These are phyloP conservation scores for Suhomyces panamericanus DNA, from an alignment of 1,139 yeast species.

Conservation along the genomic window DNA sequence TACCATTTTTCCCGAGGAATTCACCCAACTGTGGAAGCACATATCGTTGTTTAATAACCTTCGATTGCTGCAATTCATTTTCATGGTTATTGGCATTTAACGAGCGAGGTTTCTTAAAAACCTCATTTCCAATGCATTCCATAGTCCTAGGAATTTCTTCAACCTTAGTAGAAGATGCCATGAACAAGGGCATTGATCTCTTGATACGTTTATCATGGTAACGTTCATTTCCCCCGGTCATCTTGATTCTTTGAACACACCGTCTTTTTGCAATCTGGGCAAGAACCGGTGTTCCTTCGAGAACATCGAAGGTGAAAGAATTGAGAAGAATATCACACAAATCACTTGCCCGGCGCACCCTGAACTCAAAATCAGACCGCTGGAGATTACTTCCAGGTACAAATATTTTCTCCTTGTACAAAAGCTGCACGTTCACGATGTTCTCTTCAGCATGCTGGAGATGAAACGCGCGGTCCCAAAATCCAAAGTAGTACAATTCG, in stretches of 20 bases:
- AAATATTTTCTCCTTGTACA: background rate
- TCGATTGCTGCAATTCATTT: no score
- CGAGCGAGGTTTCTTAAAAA: no score
- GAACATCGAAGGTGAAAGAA: background rate
- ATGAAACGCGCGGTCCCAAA: slow-evolving; percentile 24
- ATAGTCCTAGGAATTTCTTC: no score
- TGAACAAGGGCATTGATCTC: no score
- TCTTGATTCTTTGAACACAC: background rate
- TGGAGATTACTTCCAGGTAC: slow-evolving; percentile 2
- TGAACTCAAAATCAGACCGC: background rate
- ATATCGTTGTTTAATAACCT: no score
- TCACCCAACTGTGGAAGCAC: no score
- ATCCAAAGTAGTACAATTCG: slow-evolving; percentile 32
- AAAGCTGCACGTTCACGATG: background rate
- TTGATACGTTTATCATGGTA: background rate
- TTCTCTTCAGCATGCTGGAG: background rate
- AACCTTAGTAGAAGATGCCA: no score
- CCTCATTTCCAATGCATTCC: no score
- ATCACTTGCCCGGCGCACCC: background rate
- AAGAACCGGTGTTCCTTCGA: background rate
- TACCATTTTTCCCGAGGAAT: no score
- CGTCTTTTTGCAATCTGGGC: background rate
- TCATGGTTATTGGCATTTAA: no score
- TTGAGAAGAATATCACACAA: background rate
- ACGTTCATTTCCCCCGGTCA: no score